Evolutionary conservation across 2,329 filamentous ascomycete genomes (phyloP).

Genomic region (Colletotrichum sp.): DNA sequence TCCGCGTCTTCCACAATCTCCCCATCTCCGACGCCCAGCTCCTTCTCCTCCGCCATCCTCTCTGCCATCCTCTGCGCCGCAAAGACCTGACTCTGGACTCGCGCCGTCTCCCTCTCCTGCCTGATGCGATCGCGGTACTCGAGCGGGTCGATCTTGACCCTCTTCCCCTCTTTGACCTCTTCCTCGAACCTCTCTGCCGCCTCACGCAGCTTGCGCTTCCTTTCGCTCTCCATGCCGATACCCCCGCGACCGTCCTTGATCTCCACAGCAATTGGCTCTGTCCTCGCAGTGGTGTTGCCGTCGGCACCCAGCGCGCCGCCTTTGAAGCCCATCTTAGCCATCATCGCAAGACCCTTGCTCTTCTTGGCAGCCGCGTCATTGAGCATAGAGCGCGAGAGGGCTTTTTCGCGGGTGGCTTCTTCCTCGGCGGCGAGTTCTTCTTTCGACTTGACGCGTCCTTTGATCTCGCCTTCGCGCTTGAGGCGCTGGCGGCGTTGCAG

Average conservation of each 20-base stretch:
- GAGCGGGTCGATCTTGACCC: slow-evolving; percentile 66
- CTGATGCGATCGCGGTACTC: slow-evolving; percentile 78
- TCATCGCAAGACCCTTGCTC: slow-evolving; percentile 94
- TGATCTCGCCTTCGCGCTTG: slow-evolving; percentile 69
- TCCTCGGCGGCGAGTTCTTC: slow-evolving; percentile 80
- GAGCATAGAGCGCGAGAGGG: slow-evolving; percentile 76
- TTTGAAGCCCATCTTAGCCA: slow-evolving; percentile 93
- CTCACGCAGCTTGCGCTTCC: slow-evolving; percentile 77
- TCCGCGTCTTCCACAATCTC: neutral
- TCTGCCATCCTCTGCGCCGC: slow-evolving; percentile 87
- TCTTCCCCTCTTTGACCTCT: slow-evolving; percentile 59
- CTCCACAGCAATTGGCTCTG: slow-evolving; percentile 77
- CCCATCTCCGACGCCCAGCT: slow-evolving; percentile 14
- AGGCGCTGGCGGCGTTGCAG: slow-evolving; percentile 59
- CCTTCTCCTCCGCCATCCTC: slow-evolving; percentile 67
- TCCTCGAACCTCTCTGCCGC: slow-evolving; percentile 52
- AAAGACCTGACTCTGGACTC: slow-evolving; percentile 71
- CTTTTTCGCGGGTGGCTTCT: slow-evolving; percentile 73
- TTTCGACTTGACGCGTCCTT: slow-evolving; percentile 77
- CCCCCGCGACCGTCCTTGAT: slow-evolving; percentile 83
- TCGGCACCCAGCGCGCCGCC: slow-evolving; percentile 76
- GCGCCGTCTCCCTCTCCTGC: slow-evolving; percentile 71
- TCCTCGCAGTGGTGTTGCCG: slow-evolving; percentile 34
- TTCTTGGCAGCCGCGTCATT: slow-evolving; percentile 58
- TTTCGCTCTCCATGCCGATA: slow-evolving; percentile 83